Base-by-base conservation (phyloP, 2,329 filamentous ascomycete genomes). In the Cladorrhinum sp. region DNA sequence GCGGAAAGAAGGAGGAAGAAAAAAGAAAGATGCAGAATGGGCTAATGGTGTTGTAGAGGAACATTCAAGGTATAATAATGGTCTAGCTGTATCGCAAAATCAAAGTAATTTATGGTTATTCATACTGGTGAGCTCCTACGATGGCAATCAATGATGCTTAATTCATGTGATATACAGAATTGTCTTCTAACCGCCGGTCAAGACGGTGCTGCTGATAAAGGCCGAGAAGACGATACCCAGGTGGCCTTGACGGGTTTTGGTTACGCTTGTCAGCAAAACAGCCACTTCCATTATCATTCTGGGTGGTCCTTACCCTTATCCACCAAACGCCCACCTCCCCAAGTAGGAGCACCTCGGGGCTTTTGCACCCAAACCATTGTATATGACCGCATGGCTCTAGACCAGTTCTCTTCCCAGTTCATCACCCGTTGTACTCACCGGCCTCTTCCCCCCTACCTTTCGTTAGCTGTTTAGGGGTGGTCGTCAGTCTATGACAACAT, bases 381-480 rank as follows among this genome's bases (percentile, higher is more conserved):
- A 3, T 18, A 5, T 22, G 32, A 16, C 32, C 16, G 32, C 12
- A 13, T 45, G 4, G 41, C 16, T 7, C 10, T 16, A n/a, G 41
- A 45, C 8, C 16, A 18, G 8, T 45, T 45, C 41, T 45, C 41
- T 45, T 18, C 10, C 20, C 3, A 5, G 41, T 7, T 45, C 41
- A 20, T 45, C 41, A 45, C 18, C 41, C n/a, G 16, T 45, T 45
- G 7, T 22, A 45, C 18, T 22, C 16, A 18, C 41, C 6, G 41
- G n/a, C 16, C 8, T 45, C 41, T 20, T 20, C 41, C 51, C 27
- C 58, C 58, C 58, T 49, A 41, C 58, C 64, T 62, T 49, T 66
- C 62, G 57, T 60, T 64, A 59, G 36, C 55, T 58, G 36, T 56
- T 23, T 55, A 50, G 55, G 27, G 36, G 38, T 52, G 41, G 41